Conservation (phyloP, 306 rosid species). For the cucumber (Cucumis sativus) region DNA sequence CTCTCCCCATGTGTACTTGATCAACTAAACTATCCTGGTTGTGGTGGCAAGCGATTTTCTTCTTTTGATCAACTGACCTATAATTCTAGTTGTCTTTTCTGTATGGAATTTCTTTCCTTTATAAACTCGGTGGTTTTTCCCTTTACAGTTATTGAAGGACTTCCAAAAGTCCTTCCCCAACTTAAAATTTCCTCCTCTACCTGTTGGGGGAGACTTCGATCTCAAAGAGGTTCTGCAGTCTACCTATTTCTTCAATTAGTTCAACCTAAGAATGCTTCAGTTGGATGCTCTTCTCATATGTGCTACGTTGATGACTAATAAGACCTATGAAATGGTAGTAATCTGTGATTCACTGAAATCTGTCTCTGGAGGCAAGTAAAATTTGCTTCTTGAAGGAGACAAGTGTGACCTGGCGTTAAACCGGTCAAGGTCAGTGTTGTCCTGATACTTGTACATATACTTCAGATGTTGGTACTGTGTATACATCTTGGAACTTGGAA, state of each 20-base stretch:
- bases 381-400: slow-evolving; percentile 11
- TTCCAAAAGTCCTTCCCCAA: slow-evolving; percentile 59
- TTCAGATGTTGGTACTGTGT: slow-evolving; percentile 5
- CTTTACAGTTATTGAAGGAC: slow-evolving; percentile 52
- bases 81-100: background rate
- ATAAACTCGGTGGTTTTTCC: slow-evolving; percentile 3
- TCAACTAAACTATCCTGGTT: background rate
- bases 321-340: slow-evolving; percentile 9
- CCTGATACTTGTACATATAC: slow-evolving; percentile 17
- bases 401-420: slow-evolving; percentile 6
- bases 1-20: background rate
- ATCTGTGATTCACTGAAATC: slow-evolving; percentile 15
- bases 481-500: slow-evolving; percentile 15
- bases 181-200: slow-evolving; percentile 56
- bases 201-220: slow-evolving; percentile 77
- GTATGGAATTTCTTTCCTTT: background rate
- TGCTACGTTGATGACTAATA: slow-evolving; percentile 4
- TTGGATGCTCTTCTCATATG: slow-evolving; percentile 9
- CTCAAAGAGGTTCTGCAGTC: slow-evolving; percentile 62
- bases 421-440: slow-evolving; percentile 10
- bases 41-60: background rate
- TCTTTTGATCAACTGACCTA: background rate
- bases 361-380: slow-evolving; percentile 4
- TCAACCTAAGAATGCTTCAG: slow-evolving; percentile 8
- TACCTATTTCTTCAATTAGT: slow-evolving; percentile 74